phyloP scores from a whole-genome alignment of 2,329 filamentous ascomycete genomes.

The Aspergillus ochraceoroseus region DNA sequence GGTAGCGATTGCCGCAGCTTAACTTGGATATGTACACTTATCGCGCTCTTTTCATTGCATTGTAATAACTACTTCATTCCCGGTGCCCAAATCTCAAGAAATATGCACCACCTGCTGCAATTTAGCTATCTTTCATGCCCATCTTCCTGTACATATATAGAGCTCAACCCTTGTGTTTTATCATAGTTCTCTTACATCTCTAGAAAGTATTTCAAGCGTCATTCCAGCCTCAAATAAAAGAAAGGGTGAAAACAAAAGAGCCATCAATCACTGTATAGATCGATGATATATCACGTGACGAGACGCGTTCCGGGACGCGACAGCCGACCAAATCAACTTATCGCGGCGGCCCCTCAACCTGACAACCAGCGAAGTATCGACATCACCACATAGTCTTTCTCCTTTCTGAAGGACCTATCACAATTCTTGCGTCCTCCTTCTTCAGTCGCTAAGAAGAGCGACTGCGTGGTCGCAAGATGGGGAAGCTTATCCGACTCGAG shows the following conservation, averaged over 20 bases:
- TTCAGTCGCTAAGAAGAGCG: conserved; percentile 24
- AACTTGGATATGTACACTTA: not conserved
- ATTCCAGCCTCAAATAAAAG: too few relatives aligned
- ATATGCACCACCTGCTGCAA: too few relatives aligned
- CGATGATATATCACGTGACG: conserved; percentile 6
- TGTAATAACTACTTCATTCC: too few relatives aligned
- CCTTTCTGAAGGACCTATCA: conserved; percentile 2
- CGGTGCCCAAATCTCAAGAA: too few relatives aligned
- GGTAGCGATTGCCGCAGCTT: not conserved
- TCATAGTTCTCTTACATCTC: not conserved
- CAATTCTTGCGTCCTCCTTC: conserved; percentile 14
- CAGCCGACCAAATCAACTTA: conserved; percentile 10
- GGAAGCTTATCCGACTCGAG: conserved; percentile 91
- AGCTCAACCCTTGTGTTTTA: not conserved
- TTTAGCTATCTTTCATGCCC: not conserved
- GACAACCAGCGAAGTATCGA: conserved; percentile 10
- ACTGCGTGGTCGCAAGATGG: conserved; percentile 60
- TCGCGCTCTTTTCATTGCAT: too few relatives aligned
- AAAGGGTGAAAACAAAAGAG: too few relatives aligned
- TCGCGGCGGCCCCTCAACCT: conserved; percentile 21
- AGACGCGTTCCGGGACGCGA: conserved; percentile 6
- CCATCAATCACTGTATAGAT: conserved; percentile 2
- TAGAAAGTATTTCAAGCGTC: not conserved
- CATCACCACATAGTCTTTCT: conserved; percentile 10
- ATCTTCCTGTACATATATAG: conserved; percentile 1